phyloP scores from a whole-genome alignment of 1,284 basidiomycete species.

The Athelia sp. region DNA sequence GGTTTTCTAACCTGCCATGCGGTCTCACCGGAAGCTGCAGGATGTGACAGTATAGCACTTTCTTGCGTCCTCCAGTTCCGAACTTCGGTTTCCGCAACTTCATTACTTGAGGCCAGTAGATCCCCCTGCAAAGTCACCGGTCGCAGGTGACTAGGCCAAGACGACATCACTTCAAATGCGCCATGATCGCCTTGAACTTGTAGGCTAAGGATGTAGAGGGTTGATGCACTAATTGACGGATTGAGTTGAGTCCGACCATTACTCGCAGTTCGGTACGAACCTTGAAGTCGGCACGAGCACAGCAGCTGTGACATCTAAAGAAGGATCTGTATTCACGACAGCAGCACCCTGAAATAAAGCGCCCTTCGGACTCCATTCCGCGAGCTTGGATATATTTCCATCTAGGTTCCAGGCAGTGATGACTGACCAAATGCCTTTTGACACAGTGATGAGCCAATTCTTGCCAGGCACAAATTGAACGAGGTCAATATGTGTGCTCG shows the following conservation, averaged over 20 bases:
- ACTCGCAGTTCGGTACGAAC: too few species aligned
- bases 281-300: conserved; percentile 28
- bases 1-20: conserved; percentile 29
- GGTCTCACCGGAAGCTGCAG: conserved; percentile 22
- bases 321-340: conserved; percentile 39
- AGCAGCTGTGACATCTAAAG: conserved; percentile 41
- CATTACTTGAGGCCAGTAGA: conserved; percentile 47
- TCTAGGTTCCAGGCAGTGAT: conserved; percentile 41
- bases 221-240: neutral
- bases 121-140: conserved; percentile 45
- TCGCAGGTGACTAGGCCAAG: conserved; percentile 11
- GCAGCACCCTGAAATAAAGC: conserved; percentile 42
- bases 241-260: too few species aligned
- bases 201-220: too few species aligned
- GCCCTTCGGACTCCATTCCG: conserved; percentile 49
- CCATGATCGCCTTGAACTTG: conserved; percentile 1
- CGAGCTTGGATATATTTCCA: conserved; percentile 28
- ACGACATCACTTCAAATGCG: too few species aligned
- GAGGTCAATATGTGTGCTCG: conserved; percentile 40
- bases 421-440: conserved; percentile 53
- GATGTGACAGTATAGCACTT: conserved; percentile 40
- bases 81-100: conserved; percentile 41
- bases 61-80: conserved; percentile 46
- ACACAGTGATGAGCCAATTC: conserved; percentile 45
- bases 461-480: conserved; percentile 45